Evolutionary conservation across 306 rosid genomes (phyloP).

Genomic region (Sesbania bispinosa): DNA sequence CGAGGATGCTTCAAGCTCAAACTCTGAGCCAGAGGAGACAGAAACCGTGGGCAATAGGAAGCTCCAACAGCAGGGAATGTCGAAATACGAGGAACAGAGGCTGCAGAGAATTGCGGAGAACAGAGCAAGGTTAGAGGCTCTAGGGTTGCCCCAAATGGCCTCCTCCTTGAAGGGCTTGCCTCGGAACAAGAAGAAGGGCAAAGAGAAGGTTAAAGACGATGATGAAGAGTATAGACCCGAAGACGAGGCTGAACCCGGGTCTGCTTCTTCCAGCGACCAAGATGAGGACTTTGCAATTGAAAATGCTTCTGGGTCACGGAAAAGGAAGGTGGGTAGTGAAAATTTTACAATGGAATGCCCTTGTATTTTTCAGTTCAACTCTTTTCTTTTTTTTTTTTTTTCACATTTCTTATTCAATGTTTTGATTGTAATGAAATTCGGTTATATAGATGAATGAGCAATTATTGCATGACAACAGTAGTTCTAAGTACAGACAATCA

Average conservation of each 20-base stretch:
- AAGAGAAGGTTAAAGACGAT: slow-evolving; percentile 37
- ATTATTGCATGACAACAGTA: background rate
- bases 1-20: slow-evolving; percentile 26
- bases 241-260: slow-evolving; percentile 22
- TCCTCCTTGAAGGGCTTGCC: slow-evolving; percentile 44
- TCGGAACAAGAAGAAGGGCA: slow-evolving; percentile 41
- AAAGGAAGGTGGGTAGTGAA: slow-evolving; percentile 48
- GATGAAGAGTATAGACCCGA: slow-evolving; percentile 63
- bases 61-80: background rate
- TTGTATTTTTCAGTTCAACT: background rate
- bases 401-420: background rate
- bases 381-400: background rate
- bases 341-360: background rate
- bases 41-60: background rate
- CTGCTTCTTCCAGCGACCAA: slow-evolving; percentile 38
- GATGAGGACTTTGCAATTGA: slow-evolving; percentile 28
- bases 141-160: slow-evolving; percentile 61
- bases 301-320: slow-evolving; percentile 36
- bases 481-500: too few relatives aligned
- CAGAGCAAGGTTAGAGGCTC: slow-evolving; percentile 71
- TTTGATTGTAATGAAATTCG: background rate
- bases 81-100: slow-evolving; percentile 79
- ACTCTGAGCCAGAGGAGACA: slow-evolving; percentile 40
- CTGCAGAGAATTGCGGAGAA: slow-evolving; percentile 70
- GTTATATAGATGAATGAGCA: background rate